phyloP scores from a whole-genome alignment of 2,329 filamentous ascomycete genomes.

The Aplosporella prunicola region DNA sequence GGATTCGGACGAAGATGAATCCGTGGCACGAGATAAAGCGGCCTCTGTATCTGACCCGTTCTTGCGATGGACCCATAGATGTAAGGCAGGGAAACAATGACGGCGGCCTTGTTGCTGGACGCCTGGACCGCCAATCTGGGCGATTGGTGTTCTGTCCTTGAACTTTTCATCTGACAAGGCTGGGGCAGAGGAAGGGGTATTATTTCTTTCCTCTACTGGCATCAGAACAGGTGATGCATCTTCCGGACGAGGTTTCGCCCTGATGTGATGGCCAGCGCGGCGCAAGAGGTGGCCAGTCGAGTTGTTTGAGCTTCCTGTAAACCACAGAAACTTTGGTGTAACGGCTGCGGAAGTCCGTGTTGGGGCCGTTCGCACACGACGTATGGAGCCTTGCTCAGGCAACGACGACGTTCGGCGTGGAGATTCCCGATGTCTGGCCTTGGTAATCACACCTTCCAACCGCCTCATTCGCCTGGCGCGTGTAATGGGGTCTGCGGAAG shows the following conservation, averaged over 20 bases:
- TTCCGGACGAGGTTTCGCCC: background rate
- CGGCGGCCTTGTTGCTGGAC: background rate
- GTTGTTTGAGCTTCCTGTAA: slow-evolving; percentile 1
- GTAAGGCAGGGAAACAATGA: background rate
- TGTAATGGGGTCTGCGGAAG: slow-evolving; percentile 8
- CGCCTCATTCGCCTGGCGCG: slow-evolving; percentile 2
- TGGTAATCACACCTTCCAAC: slow-evolving; percentile 5
- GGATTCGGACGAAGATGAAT: background rate
- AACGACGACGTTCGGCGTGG: slow-evolving; percentile 1
- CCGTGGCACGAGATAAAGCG: background rate
- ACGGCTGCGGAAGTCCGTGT: slow-evolving; percentile 2
- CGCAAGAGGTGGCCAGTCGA: slow-evolving; percentile 3
- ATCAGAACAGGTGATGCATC: background rate
- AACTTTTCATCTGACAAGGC: background rate
- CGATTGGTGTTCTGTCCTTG: background rate
- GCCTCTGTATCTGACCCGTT: background rate
- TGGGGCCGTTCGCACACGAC: slow-evolving; percentile 4
- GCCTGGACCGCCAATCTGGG: background rate
- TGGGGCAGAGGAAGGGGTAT: slow-evolving; percentile 1
- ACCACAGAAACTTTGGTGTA: slow-evolving; percentile 4
- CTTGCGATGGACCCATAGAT: slow-evolving; percentile 2
- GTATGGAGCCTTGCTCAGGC: background rate
- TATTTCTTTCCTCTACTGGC: slow-evolving; percentile 1
- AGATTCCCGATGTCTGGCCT: slow-evolving; percentile 4
- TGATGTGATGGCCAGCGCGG: slow-evolving; percentile 9